Evolutionary conservation across 495 filamentous ascomycete species (phyloP), one percentile per base, ranked within the genome.

Genomic region (Penicillium antarcticum): DNA sequence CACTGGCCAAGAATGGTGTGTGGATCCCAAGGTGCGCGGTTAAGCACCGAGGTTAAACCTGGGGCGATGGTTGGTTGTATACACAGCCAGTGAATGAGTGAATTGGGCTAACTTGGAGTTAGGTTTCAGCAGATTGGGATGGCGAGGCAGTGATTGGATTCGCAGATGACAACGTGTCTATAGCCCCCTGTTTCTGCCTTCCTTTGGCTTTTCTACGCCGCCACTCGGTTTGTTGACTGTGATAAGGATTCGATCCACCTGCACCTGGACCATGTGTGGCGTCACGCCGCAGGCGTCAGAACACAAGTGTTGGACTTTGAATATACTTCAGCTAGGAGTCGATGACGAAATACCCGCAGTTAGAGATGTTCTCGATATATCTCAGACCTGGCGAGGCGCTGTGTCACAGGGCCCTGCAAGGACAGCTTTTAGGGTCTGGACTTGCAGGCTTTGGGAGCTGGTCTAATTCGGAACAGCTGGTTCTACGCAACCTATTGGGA

Each of bases 261-360:
- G 39, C 29, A 64, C 61, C 54, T 55, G 45, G 61, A 39, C 61
- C 54, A 55, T 57, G 13, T 42, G 61, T 64, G 58, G 61, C 60
- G 57, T 59, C 48, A 32, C 56, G 53, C 57, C 60, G 55, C 54
- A 54, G 50, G 51, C 41, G 51, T 47, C 57, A 42, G 47, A 29
- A 48, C 19, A 38, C 33, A 32, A 32, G 35, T 32, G 34, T 48
- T 45, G 36, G 48, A 48, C 21, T 40, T 37, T 18, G 42, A 35
- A 43, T 40, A 44, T 50, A 37, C 14, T 51, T 46, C 32, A 26
- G n/a, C 3, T 23, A 43, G 16, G 19, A 38, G 45, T 36, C 21
- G 36, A 40, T 49, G 47, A 49, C 47, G 38, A 49, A 42, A 34
- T 34, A 10, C 36, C 12, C 16, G 18, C 47, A 40, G 37, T 18